Evolutionary conservation across 192 early-diverging fungal genomes (phyloP), one percentile per base, ranked within the genome.

Genomic region (Rhizoclosmatium sp.): DNA sequence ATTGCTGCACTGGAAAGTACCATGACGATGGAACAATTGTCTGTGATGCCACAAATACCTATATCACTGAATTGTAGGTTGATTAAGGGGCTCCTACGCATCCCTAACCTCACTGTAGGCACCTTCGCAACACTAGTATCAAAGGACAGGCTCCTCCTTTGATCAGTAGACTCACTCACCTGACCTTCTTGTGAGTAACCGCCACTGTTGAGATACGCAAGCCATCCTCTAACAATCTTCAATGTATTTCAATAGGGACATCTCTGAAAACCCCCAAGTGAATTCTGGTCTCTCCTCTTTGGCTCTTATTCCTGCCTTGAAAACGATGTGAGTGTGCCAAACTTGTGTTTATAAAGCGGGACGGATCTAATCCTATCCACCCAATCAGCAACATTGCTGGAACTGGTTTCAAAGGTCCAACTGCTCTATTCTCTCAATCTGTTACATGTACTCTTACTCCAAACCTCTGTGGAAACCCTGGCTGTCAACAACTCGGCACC

Each of bases 1-100:
- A 42, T 9, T 75, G 72, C 72, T 75, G 72, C 72, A 62, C 72
- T n/a, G 60, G 47, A 16, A 21, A 56, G 12, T n/a, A 62, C 9
- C 7, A 41, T 31, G 7, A 7, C 21, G 16, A n/a, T 16, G 72
- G 72, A 21, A 40, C 9, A 10, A 59, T 75, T 21, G 48, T 49
- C 5, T 75, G 72, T 44, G 72, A 42, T 59, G 31, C 59, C 19
- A 49, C 41, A 7, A 45, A 39, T 59, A 42, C 39, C 42, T 49
- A 44, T 40, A 71, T 71, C 51, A 40, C 39, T 16, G 21, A 49
- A 39, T 47, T 67, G 65, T 59, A 5, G n/a, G n/a, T n/a, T n/a
- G 47, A 41, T 12, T 16, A 19, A 19, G 2, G 14, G 2, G 51
- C 12, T 54, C 70, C 19, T 19, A 47, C 14, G 10, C 54, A 21